Base-by-base conservation (phyloP, 495 filamentous ascomycete genomes). In the Podospora anserina region DNA sequence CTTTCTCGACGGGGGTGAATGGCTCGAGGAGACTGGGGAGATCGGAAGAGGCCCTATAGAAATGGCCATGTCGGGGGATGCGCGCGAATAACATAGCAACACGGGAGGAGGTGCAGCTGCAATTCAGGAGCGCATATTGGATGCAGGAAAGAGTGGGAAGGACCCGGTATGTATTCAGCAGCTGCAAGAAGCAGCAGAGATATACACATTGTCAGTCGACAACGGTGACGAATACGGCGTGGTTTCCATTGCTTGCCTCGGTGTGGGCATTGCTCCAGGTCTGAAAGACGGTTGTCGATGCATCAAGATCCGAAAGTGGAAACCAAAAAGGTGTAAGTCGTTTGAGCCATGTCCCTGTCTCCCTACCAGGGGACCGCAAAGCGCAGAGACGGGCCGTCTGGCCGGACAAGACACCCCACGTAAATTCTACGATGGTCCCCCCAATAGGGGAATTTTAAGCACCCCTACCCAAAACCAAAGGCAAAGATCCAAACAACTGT, bases 391-490 rank as follows among this genome's bases (percentile, higher is more conserved):
- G 75, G 75, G 61, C 75, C 73, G 75, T 62, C 66, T 62, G 64
- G 61, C 69, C 75, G 69, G 66, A 26, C 61, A 68, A 60, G 19
- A 61, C 62, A 58, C 27, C 44, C 66, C 64, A 66, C 69, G 75
- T 67, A 72, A 72, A 72, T 70, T 63, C 61, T 63, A 63, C 61
- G 61, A 32, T 72, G 64, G 54, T 69, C 63, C 61, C 61, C 62
- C 75, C 75, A 77, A 76, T 77, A 74, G 72, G 74, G 67, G 70
- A 72, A 57, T 73, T 72, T 71, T 39, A 61, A 61, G 57, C 53
- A n/a, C 11, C 55, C 13, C 27, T 20, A 55, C 34, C 58, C 28
- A 39, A 60, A 60, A 32, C 16, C 32, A 34, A 30, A 60, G 53
- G n/a, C 18, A 32, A 57, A 27, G 32, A 13, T 27, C 18, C 66